Conservation (phyloP, 768 basidiomycete species). For the Mycena crocata region DNA sequence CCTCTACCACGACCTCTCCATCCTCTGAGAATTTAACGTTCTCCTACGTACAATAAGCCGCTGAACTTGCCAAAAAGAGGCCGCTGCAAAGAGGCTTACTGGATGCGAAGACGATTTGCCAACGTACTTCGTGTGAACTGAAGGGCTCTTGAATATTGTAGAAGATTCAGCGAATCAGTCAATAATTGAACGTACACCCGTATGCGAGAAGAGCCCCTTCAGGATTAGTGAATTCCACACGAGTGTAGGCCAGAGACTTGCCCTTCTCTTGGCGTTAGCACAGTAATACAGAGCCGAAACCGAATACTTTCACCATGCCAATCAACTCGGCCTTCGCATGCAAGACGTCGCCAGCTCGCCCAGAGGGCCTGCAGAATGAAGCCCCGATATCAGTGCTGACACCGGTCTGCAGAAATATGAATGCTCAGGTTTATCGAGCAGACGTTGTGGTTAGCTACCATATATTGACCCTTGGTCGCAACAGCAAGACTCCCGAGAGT, state of each 20-base stretch:
- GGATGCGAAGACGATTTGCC: conserved; percentile 70
- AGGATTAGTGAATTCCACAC: conserved; percentile 77
- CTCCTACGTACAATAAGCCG: conserved; percentile 53
- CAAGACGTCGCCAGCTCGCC: conserved; percentile 75
- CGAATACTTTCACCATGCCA: conserved; percentile 66
- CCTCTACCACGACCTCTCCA: conserved; percentile 77
- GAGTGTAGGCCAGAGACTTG: conserved; percentile 83
- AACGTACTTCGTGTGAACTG: conserved; percentile 89
- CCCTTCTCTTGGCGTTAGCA: conserved; percentile 54
- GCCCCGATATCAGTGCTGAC: conserved; percentile 85
- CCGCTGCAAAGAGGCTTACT: conserved; percentile 42
- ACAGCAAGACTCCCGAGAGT: conserved; percentile 86
- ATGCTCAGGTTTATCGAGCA: not conserved
- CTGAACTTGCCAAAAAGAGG: not conserved
- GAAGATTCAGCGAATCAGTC: conserved; percentile 12
- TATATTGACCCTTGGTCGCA: conserved; percentile 82
- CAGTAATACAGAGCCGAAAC: not conserved
- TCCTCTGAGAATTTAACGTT: conserved; percentile 85
- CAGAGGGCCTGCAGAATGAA: conserved; percentile 72
- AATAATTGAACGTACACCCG: conserved; percentile 73
- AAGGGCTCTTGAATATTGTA: conserved; percentile 11
- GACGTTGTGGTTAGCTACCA: conserved; percentile 50
- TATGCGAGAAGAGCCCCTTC: conserved; percentile 82
- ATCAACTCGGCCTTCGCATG: conserved; percentile 73
- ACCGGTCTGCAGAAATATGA: conserved; percentile 58